Evolutionary conservation across 2,329 filamentous ascomycete species (phyloP).

Genomic region (Hypomyces perniciosus): DNA sequence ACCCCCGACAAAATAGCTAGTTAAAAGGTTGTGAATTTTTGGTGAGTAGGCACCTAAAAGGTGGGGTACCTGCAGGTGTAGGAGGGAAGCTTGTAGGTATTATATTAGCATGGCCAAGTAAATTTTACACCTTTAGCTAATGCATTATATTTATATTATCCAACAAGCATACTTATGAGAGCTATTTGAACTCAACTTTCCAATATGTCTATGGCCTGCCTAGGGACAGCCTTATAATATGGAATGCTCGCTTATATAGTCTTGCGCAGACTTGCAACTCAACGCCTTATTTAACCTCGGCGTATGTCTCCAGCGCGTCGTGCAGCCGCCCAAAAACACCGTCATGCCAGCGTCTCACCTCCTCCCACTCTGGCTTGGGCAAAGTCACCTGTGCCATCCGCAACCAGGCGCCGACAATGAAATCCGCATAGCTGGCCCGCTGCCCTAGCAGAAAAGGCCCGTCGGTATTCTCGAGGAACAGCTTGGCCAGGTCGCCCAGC

Average conservation of each 20-base stretch:
- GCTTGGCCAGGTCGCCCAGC: slow-evolving; percentile 35
- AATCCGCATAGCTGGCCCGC: slow-evolving; percentile 45
- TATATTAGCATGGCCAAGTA: no score
- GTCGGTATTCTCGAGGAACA: slow-evolving; percentile 31
- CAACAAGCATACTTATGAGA: no score
- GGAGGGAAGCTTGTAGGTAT: slow-evolving; percentile 1
- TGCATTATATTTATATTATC: no score
- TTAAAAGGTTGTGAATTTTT: neutral
- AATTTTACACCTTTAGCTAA: no score
- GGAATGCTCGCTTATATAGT: neutral
- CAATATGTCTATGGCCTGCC: no score
- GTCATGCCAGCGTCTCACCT: slow-evolving; percentile 41
- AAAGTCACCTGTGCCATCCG: slow-evolving; percentile 37
- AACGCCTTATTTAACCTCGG: slow-evolving; percentile 22
- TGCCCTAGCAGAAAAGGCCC: slow-evolving; percentile 46
- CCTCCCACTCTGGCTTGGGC: slow-evolving; percentile 41
- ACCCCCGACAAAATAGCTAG: no score
- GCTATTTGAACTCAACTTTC: no score
- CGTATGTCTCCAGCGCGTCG: slow-evolving; percentile 37
- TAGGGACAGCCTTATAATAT: neutral
- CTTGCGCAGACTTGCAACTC: neutral
- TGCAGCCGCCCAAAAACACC: slow-evolving; percentile 46
- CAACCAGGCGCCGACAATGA: slow-evolving; percentile 53
- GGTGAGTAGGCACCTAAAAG: neutral
- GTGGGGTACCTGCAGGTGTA: slow-evolving; percentile 5